phyloP scores from a whole-genome alignment of 2,329 filamentous ascomycete species.

The Apiospora kogelbergensis region DNA sequence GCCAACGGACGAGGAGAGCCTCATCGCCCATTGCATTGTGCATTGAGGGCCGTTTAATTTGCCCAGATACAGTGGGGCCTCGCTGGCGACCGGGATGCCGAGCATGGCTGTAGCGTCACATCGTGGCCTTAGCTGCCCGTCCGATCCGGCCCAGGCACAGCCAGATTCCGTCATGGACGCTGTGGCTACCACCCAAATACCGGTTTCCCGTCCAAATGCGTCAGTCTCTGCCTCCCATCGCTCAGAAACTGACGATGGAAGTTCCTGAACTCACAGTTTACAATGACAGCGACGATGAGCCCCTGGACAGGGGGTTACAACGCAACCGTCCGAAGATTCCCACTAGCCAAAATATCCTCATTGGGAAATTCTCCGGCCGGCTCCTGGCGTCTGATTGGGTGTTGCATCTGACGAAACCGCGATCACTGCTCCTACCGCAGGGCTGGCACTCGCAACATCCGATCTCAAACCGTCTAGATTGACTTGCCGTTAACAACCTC shows the following conservation, averaged over 20 bases:
- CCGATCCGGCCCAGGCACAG: not conserved
- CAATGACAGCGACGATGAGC: not conserved
- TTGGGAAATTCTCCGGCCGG: not conserved
- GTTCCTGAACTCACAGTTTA: not conserved
- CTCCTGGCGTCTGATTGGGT: not conserved
- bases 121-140: not conserved
- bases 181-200: conserved; percentile 3
- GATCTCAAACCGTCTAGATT: not conserved
- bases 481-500: not conserved
- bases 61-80: not conserved
- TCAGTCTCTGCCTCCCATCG: not conserved
- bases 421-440: not conserved
- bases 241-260: not conserved
- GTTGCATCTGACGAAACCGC: not conserved
- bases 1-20: not conserved
- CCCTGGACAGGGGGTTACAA: not conserved
- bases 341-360: not conserved
- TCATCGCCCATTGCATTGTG: not conserved
- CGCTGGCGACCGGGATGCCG: not conserved
- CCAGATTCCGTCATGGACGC: conserved; percentile 5
- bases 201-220: not conserved
- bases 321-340: not conserved
- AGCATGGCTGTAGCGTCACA: not conserved
- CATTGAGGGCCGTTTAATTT: conserved; percentile 3
- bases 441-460: not conserved